phyloP scores from a whole-genome alignment of 306 rosid genomes.

The Prunus dulcis region DNA sequence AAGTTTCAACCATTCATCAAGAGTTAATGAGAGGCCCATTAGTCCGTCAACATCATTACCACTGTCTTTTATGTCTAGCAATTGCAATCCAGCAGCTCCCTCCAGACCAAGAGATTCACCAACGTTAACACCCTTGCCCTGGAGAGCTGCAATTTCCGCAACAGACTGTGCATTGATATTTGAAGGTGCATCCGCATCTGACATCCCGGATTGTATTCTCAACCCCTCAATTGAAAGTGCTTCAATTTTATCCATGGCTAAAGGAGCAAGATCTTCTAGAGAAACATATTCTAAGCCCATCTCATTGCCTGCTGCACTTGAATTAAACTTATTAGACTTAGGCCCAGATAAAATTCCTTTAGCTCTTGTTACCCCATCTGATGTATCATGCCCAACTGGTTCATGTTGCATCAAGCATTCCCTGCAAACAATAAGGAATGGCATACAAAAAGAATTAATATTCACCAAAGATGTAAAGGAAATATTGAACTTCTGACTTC shows the following conservation, averaged over 20 bases:
- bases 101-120: constrained; percentile 61
- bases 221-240: constrained; percentile 88
- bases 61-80: constrained; percentile 57
- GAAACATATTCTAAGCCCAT: constrained; percentile 57
- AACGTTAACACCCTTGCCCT: constrained; percentile 50
- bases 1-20: constrained; percentile 90
- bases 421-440: constrained; percentile 40
- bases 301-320: constrained; percentile 39
- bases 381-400: constrained; percentile 33
- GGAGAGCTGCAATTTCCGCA: constrained; percentile 55
- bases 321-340: constrained; percentile 31
- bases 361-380: constrained; percentile 23
- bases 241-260: constrained; percentile 88
- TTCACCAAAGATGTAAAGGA: constrained; percentile 9
- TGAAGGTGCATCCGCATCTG: constrained; percentile 72
- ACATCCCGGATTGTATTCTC: constrained; percentile 92
- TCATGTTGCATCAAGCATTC: constrained; percentile 47
- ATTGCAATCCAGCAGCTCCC: constrained; percentile 78
- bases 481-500: background rate
- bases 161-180: constrained; percentile 57
- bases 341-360: constrained; percentile 37
- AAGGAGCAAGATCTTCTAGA: constrained; percentile 85
- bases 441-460: constrained; percentile 10
- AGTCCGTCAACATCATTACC: constrained; percentile 56
- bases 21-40: constrained; percentile 78